Conservation (phyloP, 2,329 filamentous ascomycete species). For the Alternaria brassicicola region DNA sequence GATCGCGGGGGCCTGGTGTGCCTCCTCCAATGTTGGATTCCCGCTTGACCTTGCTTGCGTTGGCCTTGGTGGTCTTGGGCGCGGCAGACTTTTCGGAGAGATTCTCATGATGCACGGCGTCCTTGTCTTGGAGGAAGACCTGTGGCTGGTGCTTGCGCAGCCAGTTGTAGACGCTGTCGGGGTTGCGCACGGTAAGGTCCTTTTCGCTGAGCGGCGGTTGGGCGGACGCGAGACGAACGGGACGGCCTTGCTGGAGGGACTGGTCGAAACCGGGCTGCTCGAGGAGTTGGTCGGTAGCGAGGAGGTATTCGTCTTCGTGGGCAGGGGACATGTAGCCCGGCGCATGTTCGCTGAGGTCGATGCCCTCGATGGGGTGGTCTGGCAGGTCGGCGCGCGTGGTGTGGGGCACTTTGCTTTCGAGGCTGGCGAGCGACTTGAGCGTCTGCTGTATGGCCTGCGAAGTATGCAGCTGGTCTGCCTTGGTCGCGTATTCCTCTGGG, state of each 20-base stretch:
- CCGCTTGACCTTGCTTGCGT: conserved; percentile 37
- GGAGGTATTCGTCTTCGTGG: conserved; percentile 76
- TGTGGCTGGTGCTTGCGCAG: conserved; percentile 82
- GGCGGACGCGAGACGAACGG: conserved; percentile 49
- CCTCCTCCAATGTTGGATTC: conserved; percentile 42
- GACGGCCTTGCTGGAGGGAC: conserved; percentile 49
- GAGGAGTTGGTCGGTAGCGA: conserved; percentile 64
- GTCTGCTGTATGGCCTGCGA: conserved; percentile 32
- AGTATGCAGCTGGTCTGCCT: conserved; percentile 38
- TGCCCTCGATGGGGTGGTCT: conserved; percentile 46
- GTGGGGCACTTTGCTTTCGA: conserved; percentile 52
- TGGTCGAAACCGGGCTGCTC: conserved; percentile 61
- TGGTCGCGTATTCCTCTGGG: conserved; percentile 37
- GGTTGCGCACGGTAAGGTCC: conserved; percentile 71
- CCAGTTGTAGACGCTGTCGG: conserved; percentile 95
- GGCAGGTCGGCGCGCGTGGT: conserved; percentile 41
- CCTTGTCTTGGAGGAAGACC: conserved; percentile 79
- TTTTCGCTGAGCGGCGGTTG: conserved; percentile 53
- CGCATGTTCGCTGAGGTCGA: conserved; percentile 61
- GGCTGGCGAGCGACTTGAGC: conserved; percentile 43
- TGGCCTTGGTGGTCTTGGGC: conserved; percentile 33
- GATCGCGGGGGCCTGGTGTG: conserved; percentile 45
- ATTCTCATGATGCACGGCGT: conserved; percentile 48
- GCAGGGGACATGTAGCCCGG: conserved; percentile 71
- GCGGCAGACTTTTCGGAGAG: conserved; percentile 42